These are phyloP conservation scores for Mycena filopes DNA, from an alignment of 768 basidiomycete species.

Conservation along the genomic window DNA sequence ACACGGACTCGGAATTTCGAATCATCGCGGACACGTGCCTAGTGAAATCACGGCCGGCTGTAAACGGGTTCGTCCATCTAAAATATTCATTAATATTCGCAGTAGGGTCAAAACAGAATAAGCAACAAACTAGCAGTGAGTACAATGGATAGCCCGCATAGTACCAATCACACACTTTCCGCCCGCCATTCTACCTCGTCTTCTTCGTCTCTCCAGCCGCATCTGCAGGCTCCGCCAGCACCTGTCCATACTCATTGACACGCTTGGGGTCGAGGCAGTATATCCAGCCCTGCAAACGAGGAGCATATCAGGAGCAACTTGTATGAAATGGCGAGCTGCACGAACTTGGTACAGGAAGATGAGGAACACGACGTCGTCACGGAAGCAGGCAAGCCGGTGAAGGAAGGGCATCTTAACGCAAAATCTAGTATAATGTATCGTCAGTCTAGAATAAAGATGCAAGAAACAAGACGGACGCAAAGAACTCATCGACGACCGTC, in stretches of 20 bases:
- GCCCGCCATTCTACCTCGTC: conserved; percentile 54
- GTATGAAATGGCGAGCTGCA: conserved; percentile 36
- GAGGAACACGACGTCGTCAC: conserved; percentile 91
- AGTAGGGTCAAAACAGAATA: no score
- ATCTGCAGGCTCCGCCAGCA: conserved; percentile 63
- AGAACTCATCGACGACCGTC: conserved; percentile 92
- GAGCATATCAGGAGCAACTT: conserved; percentile 33
- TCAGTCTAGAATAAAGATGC: conserved; percentile 15
- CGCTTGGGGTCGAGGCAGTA: conserved; percentile 96
- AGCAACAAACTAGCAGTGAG: conserved; percentile 5
- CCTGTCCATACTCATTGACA: conserved; percentile 96
- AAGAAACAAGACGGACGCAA: conserved; percentile 68
- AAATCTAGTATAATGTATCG: conserved; percentile 65
- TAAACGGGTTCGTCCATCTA: no score
- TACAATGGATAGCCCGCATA: not conserved
- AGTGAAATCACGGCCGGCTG: no score
- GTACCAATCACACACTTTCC: not conserved
- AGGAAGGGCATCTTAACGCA: conserved; percentile 97
- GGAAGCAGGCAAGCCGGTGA: conserved; percentile 91
- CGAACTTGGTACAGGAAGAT: conserved; percentile 94
- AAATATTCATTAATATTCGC: no score
- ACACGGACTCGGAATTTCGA: no score
- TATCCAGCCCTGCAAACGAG: conserved; percentile 82
- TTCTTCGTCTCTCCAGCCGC: conserved; percentile 66
- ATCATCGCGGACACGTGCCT: no score